phyloP scores from a whole-genome alignment of 176 grass and related monocot genomes.

The Eragrostis nindensis region DNA sequence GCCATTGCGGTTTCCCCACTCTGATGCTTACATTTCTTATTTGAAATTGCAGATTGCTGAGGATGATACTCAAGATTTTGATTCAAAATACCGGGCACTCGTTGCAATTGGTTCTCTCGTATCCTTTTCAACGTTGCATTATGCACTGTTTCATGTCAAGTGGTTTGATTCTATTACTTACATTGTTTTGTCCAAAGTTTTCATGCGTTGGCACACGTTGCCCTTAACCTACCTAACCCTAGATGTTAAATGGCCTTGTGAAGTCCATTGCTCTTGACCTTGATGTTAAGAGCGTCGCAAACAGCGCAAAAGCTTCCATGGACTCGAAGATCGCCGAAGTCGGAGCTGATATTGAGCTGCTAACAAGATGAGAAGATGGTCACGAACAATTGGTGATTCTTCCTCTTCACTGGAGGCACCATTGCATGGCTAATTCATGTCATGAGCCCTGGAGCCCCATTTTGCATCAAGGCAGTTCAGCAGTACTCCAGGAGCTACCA shows the following conservation, averaged over 20 bases:
- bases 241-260: conserved; percentile 89
- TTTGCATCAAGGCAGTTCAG: background rate
- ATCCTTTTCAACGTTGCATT: conserved; percentile 67
- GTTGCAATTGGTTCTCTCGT: conserved; percentile 89
- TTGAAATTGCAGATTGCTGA: conserved; percentile 77
- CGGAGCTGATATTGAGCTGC: conserved; percentile 71
- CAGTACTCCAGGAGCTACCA: background rate
- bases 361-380: conserved; percentile 57
- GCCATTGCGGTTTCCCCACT: background rate
- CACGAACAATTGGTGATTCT: background rate
- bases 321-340: conserved; percentile 84
- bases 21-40: conserved; percentile 42
- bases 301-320: conserved; percentile 66
- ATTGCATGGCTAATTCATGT: background rate
- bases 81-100: conserved; percentile 83
- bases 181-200: background rate
- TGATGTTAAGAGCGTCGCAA: conserved; percentile 72
- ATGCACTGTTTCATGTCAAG: background rate
- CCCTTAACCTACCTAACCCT: conserved; percentile 54
- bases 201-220: conserved; percentile 10
- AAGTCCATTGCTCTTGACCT: conserved; percentile 94
- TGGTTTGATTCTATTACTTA: background rate
- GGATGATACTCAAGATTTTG: conserved; percentile 75
- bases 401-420: background rate
- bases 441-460: background rate